Evolutionary conservation across 2,329 filamentous ascomycete species (phyloP).

Genomic region (Paecilomyces variotii): DNA sequence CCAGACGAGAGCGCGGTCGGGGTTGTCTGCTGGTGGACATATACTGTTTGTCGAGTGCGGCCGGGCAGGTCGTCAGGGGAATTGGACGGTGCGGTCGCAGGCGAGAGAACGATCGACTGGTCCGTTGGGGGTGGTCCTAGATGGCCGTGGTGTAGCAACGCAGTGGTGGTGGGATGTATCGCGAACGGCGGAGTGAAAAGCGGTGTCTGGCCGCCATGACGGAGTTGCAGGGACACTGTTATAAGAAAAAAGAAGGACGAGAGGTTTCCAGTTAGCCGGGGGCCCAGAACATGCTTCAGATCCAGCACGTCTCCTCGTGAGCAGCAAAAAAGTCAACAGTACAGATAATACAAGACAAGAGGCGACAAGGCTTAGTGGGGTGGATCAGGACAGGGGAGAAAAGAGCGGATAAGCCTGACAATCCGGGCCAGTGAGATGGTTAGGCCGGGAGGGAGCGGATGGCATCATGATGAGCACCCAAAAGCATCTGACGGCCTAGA

Average conservation of each 20-base stretch:
- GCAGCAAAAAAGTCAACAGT: background rate
- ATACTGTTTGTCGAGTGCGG: background rate
- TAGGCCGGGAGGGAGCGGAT: conserved; percentile 1
- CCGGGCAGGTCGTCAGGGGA: background rate
- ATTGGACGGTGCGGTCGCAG: background rate
- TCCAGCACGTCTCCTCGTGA: background rate
- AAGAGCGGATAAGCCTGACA: background rate
- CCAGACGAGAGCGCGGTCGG: background rate
- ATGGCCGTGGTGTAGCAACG: conserved; percentile 2
- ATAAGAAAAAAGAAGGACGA: background rate
- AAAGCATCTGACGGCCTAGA: background rate
- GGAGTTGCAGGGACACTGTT: conserved; percentile 15
- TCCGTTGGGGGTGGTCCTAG: conserved; percentile 14
- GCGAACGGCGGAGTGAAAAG: conserved; percentile 8
- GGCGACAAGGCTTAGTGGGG: background rate
- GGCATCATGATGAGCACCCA: background rate
- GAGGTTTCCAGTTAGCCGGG: background rate
- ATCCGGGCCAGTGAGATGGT: background rate
- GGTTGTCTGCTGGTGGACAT: background rate
- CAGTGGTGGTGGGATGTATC: conserved; percentile 6
- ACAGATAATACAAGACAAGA: background rate
- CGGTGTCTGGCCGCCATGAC: conserved; percentile 18
- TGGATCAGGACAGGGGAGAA: conserved; percentile 1
- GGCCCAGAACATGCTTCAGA: background rate
- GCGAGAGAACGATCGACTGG: background rate